Evolutionary conservation across 2,329 filamentous ascomycete genomes (phyloP), one percentile per base, ranked within the genome.

Genomic region (Macrophomina phaseolina): DNA sequence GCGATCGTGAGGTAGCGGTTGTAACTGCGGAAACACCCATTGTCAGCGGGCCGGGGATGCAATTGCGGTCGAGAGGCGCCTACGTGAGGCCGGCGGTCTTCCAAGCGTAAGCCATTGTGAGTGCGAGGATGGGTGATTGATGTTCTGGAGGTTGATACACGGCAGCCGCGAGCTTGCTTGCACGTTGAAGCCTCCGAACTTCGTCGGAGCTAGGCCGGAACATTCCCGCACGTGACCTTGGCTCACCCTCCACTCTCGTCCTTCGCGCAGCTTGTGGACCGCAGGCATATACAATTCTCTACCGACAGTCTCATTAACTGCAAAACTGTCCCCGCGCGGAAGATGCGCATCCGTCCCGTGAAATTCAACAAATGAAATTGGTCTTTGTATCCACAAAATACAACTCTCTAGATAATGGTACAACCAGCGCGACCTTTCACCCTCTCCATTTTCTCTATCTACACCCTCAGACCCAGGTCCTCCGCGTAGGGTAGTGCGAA

Each of bases 1-100:
- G 95, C 93, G 84, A 99, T 89, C 79, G 94, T 90, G 80, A 99
- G 90, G 90, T 97, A 98, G 86, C 94, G 95, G 91, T 99, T 99
- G 92, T 99, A 99, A 85, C 95, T 99, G 81, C 79, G 65, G 66
- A 61, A 8, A 40, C 18, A 68, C 74, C 75, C 71, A 77, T 73
- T 75, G 72, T 72, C 67, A 69, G 67, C 67, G 56, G 32, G 48
- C 36, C 23, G 46, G n/a, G 38, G 11, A 30, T 18, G 49, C 65
- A 16, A 23, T 53, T 14, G 23, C 48, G 8, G 36, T 11, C 42
- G 9, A 64, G 52, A 45, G 68, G 68, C 55, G 49, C 66, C 69
- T 91, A 97, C 94, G 90, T 96, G 81, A 98, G 87, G 84, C 95
- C 95, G 81, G 95, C 92, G 80, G 94, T 89, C 91, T 97, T 98